These are phyloP conservation scores for Priceomyces castillae DNA, from an alignment of 805 yeast species.

Conservation along the genomic window DNA sequence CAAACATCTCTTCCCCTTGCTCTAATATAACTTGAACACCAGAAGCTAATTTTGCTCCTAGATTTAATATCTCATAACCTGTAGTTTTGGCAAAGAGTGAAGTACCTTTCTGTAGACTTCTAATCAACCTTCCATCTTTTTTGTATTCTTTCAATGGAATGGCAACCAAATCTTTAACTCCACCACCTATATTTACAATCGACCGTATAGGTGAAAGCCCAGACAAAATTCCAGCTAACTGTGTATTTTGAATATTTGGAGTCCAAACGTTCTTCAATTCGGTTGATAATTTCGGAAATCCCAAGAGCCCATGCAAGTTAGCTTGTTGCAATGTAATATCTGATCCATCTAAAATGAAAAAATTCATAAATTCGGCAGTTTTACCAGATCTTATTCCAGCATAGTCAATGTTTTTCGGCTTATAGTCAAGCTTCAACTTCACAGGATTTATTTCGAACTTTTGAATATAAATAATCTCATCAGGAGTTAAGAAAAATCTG, in stretches of 20 bases:
- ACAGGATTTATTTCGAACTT: slow-evolving; percentile 61
- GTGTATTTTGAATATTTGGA: slow-evolving; percentile 83
- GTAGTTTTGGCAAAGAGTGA: slow-evolving; percentile 71
- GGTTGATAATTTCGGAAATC: slow-evolving; percentile 58
- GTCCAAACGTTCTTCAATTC: slow-evolving; percentile 73
- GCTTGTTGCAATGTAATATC: slow-evolving; percentile 61
- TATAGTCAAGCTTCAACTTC: slow-evolving; percentile 75
- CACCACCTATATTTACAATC: slow-evolving; percentile 72
- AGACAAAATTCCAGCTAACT: slow-evolving; percentile 73
- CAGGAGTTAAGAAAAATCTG: slow-evolving; percentile 62
- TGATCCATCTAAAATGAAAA: slow-evolving; percentile 86
- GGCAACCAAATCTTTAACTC: slow-evolving; percentile 67
- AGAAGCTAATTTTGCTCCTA: slow-evolving; percentile 82
- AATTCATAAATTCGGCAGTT: slow-evolving; percentile 80
- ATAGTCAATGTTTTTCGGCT: slow-evolving; percentile 86
- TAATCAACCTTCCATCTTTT: slow-evolving; percentile 65
- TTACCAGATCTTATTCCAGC: slow-evolving; percentile 84
- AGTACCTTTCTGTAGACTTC: slow-evolving; percentile 76
- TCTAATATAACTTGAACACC: slow-evolving; percentile 85
- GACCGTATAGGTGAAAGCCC: slow-evolving; percentile 85
- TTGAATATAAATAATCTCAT: slow-evolving; percentile 67
- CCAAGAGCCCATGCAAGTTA: slow-evolving; percentile 71
- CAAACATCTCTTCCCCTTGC: slow-evolving; percentile 72
- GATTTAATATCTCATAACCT: slow-evolving; percentile 71
- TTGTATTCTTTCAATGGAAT: slow-evolving; percentile 73